Conservation (phyloP, 2,329 filamentous ascomycete species). For the Dactylellina sp. region DNA sequence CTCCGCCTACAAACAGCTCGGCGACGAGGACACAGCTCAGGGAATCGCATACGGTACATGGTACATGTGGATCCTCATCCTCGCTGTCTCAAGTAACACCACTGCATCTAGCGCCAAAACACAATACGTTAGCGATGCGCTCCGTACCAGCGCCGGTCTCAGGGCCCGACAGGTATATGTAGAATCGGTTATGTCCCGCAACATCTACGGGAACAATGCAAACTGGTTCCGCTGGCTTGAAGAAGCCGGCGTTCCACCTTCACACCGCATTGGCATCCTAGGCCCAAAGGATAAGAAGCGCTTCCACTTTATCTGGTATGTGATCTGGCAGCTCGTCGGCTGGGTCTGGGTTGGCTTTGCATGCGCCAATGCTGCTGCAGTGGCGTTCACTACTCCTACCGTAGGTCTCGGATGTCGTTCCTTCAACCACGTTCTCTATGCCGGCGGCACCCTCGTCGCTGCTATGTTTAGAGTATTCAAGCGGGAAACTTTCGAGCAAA, state of each 20-base stretch:
- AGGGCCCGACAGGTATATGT: constrained; percentile 12
- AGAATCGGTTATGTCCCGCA: constrained; percentile 30
- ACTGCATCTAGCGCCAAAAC: constrained; percentile 57
- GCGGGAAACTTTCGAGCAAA: constrained; percentile 13
- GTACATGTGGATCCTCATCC: constrained; percentile 59
- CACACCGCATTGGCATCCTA: constrained; percentile 12
- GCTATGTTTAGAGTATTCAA: constrained; percentile 53
- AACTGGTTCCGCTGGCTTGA: constrained; percentile 29
- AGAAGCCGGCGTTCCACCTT: constrained; percentile 9
- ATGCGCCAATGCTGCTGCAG: constrained; percentile 57
- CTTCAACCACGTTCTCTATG: constrained; percentile 58
- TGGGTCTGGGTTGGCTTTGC: constrained; percentile 58
- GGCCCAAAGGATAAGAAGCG: constrained; percentile 1
- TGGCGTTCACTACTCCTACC: constrained; percentile 59
- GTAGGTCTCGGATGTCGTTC: constrained; percentile 57
- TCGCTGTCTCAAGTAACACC: constrained; percentile 57
- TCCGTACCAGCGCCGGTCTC: constrained; percentile 47
- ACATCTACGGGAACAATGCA: constrained; percentile 26
- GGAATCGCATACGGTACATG: constrained; percentile 57
- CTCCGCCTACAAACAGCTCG: constrained; percentile 57
- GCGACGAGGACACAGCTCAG: constrained; percentile 57
- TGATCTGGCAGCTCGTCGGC: constrained; percentile 51
- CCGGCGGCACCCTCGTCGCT: constrained; percentile 43
- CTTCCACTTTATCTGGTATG: constrained; percentile 37
- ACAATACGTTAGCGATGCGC: constrained; percentile 51